phyloP scores from a whole-genome alignment of 441 rosid genomes.

The Breynia disticha region DNA sequence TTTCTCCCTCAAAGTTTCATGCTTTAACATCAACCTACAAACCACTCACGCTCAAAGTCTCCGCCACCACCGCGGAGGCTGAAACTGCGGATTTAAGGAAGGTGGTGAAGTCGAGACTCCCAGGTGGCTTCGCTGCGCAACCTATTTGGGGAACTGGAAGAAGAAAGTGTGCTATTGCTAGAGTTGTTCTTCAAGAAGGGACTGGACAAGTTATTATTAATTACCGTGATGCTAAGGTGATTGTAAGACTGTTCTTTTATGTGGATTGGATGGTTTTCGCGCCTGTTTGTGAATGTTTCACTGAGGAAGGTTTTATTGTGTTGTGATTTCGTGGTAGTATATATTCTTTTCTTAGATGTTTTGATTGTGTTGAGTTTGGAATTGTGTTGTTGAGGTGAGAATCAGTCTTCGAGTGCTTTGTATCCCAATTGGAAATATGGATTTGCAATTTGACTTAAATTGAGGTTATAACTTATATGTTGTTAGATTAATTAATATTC shows the following conservation, averaged over 20 bases:
- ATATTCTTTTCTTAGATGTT: too few relatives aligned
- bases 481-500: too few relatives aligned
- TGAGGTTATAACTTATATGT: too few relatives aligned
- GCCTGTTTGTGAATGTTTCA: too few relatives aligned
- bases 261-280: too few relatives aligned
- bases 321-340: too few relatives aligned
- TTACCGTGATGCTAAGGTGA: conserved; percentile 79
- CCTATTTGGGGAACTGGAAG: conserved; percentile 80
- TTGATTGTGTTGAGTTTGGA: too few relatives aligned
- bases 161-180: conserved; percentile 80
- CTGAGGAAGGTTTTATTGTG: too few relatives aligned
- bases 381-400: too few relatives aligned
- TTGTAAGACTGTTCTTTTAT: not conserved
- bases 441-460: too few relatives aligned
- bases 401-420: too few relatives aligned
- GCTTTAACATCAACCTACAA: conserved; percentile 26
- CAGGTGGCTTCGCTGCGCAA: conserved; percentile 90
- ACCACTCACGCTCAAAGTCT: conserved; percentile 29
- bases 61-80: conserved; percentile 37
- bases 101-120: conserved; percentile 74
- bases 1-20: conserved; percentile 19
- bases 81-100: conserved; percentile 43
- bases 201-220: conserved; percentile 77
- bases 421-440: too few relatives aligned
- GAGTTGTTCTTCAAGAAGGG: conserved; percentile 92